Evolutionary conservation across 2,329 filamentous ascomycete genomes (phyloP).

Genomic region (Chaetomiaceae sp.): DNA sequence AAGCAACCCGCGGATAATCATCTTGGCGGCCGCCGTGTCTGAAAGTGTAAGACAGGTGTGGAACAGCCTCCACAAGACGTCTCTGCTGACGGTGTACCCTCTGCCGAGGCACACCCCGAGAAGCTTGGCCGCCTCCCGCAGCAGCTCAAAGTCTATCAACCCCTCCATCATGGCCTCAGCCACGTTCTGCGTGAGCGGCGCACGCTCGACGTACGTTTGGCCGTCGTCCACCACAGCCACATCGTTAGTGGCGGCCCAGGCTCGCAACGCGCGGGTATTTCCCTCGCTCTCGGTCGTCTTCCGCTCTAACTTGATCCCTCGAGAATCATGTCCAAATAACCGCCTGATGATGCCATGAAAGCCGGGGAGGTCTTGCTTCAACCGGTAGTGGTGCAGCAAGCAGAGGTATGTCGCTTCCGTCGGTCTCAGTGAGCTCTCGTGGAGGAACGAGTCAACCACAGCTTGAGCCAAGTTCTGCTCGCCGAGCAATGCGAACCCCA

Average conservation of each 20-base stretch:
- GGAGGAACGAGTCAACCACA: constrained; percentile 49
- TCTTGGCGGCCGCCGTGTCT: constrained; percentile 31
- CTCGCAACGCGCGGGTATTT: constrained; percentile 23
- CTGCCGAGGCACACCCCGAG: constrained; percentile 36
- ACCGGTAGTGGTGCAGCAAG: constrained; percentile 45
- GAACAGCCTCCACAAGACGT: constrained; percentile 34
- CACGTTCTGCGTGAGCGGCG: constrained; percentile 33
- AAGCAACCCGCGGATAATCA: constrained; percentile 30
- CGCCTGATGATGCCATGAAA: constrained; percentile 42
- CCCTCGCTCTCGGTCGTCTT: constrained; percentile 30
- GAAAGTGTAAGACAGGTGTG: constrained; percentile 37
- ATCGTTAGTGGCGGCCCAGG: constrained; percentile 26
- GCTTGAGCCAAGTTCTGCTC: constrained; percentile 45
- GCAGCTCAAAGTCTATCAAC: constrained; percentile 42
- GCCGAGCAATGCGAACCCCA: constrained; percentile 52
- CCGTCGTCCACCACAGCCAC: constrained; percentile 25
- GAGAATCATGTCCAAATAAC: constrained; percentile 38
- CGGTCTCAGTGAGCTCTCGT: constrained; percentile 37
- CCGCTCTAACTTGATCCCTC: constrained; percentile 36
- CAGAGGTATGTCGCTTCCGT: constrained; percentile 44
- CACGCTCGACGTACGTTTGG: constrained; percentile 33
- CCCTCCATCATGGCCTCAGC: constrained; percentile 43
- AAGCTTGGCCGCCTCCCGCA: constrained; percentile 39
- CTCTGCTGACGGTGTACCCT: constrained; percentile 29
- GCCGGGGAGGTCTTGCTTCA: constrained; percentile 34